Evolutionary conservation across 257 asterid genomes (phyloP), one percentile per base, ranked within the genome.

Genomic region (Cruciata laevipes): DNA sequence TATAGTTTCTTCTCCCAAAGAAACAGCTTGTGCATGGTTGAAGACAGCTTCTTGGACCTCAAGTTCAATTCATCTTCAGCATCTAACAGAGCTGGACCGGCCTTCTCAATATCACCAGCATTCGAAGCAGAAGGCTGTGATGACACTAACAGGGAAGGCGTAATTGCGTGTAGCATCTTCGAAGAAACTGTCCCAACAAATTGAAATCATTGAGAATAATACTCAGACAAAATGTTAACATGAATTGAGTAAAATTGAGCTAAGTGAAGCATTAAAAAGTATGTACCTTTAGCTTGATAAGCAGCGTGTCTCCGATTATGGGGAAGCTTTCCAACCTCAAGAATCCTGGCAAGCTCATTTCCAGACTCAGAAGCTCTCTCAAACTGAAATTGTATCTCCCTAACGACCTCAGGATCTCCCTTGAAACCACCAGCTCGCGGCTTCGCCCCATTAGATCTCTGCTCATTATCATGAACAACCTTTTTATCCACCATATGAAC

Each of bases 1-100:
- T 79, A 87, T 76, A 94, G 79, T 71, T 94, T 94, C 81, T 90
- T 94, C 91, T 94, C 99, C 99, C 99, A 94, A 53, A 94, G 87
- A 78, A 80, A 78, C 61, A 94, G 80, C 83, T 94, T 90, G 42
- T 87, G 97, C 73, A 94, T 82, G 13, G 90, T 90, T 51, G 99
- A 94, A 37, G 99, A 90, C 70, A 94, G 89, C 67, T 71, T 89
- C 72, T 65, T 87, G 59, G 94, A 81, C 81, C 89, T 85, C 72
- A 81, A 73, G 68, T 76, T 86, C 81, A 87, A 40, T 55, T 83
- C 95, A 61, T 79, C 84, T 69, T 86, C 87, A 37, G 79, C 80
- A 30, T 86, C 89, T 56, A 82, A 59, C 40, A 69, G 52, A 61
- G 84, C 74, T 6, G 86, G 81, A 77, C 86, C 90, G 67, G 80